phyloP scores from a whole-genome alignment of 345 rosid species.

The Eucalyptus pauciflora region DNA sequence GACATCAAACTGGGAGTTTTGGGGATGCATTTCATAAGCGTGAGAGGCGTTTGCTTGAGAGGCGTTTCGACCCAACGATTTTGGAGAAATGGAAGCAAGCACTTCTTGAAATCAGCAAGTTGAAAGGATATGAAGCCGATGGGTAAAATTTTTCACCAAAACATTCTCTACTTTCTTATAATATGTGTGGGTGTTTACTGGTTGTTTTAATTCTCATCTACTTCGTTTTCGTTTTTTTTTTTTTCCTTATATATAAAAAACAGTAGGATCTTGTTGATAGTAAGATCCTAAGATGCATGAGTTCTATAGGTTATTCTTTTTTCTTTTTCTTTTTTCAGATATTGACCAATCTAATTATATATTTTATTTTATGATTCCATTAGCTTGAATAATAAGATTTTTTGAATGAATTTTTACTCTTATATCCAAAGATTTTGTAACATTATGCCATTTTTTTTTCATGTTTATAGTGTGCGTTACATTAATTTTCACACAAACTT shows the following conservation, averaged over 20 bases:
- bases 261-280: neutral
- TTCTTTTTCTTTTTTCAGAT: no score
- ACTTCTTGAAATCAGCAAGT: neutral
- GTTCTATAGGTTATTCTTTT: no score
- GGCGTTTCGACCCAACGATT: neutral
- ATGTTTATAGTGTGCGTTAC: neutral
- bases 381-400: no score
- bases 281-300: no score
- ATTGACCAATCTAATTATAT: no score
- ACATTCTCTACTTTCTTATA: neutral
- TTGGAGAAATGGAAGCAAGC: neutral
- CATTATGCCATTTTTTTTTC: neutral
- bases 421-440: neutral
- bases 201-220: no score
- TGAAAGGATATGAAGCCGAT: neutral
- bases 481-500: neutral
- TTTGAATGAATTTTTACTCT: no score
- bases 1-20: neutral
- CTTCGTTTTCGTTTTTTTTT: no score
- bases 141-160: neutral
- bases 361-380: no score
- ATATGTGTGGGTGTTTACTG: neutral
- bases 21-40: neutral
- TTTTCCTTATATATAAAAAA: neutral
- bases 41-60: neutral